These are phyloP conservation scores for Colletotrichum paranaense DNA, from an alignment of 2,329 filamentous ascomycete species.

Conservation along the genomic window DNA sequence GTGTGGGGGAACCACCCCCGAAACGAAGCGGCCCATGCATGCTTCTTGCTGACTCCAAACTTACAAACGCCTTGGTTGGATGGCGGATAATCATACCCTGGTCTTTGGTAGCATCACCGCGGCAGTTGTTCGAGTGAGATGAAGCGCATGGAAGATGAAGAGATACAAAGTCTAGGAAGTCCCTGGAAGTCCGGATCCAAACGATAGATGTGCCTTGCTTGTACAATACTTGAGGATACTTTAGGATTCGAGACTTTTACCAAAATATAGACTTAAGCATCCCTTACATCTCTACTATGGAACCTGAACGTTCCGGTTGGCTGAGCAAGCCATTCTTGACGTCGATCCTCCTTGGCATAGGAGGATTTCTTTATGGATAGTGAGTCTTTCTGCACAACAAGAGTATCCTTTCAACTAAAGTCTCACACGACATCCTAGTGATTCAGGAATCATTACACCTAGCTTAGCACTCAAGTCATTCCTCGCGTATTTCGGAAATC, in stretches of 20 bases:
- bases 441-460: slow-evolving; percentile 55
- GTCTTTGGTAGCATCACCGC: background rate
- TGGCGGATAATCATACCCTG: slow-evolving; percentile 19
- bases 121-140: background rate
- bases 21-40: slow-evolving; percentile 4
- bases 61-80: slow-evolving; percentile 8
- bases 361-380: slow-evolving; percentile 54
- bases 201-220: background rate
- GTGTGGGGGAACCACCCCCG: background rate
- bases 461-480: slow-evolving; percentile 51
- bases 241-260: background rate
- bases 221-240: background rate
- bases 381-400: slow-evolving; percentile 33
- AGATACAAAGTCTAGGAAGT: background rate
- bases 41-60: slow-evolving; percentile 4
- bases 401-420: background rate
- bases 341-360: slow-evolving; percentile 51
- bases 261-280: background rate
- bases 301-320: slow-evolving; percentile 35
- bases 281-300: slow-evolving; percentile 23
- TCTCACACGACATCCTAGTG: slow-evolving; percentile 40
- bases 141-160: background rate
- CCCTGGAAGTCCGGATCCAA: background rate
- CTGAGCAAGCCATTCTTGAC: slow-evolving; percentile 52
- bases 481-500: slow-evolving; percentile 47